phyloP scores from a whole-genome alignment of 495 filamentous ascomycete species.

The Hypoxylon trugodes region DNA sequence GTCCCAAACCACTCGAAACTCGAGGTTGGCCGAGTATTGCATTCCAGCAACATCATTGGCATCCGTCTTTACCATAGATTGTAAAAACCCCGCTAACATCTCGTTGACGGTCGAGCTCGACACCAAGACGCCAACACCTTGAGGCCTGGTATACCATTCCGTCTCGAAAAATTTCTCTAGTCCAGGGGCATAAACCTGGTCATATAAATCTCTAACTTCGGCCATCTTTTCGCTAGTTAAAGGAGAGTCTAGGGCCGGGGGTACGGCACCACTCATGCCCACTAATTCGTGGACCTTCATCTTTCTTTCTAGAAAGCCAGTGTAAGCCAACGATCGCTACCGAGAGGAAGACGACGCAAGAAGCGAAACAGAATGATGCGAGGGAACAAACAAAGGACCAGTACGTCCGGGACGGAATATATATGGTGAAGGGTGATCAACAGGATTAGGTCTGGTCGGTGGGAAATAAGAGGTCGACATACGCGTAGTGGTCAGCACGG shows the following conservation, averaged over 20 bases:
- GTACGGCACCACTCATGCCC: conserved; percentile 67
- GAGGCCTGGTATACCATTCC: conserved; percentile 73
- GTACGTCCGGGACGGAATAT: conserved; percentile 55
- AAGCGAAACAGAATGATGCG: conserved; percentile 35
- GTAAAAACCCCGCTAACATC: conserved; percentile 68
- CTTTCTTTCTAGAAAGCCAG: conserved; percentile 67
- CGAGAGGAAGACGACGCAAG: conserved; percentile 40
- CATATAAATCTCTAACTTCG: conserved; percentile 78
- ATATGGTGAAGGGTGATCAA: conserved; percentile 43
- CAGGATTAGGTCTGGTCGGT: conserved; percentile 40
- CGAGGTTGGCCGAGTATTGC: conserved; percentile 67
- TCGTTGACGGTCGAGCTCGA: conserved; percentile 67
- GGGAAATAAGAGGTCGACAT: conserved; percentile 51
- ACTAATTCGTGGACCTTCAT: conserved; percentile 81
- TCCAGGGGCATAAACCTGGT: conserved; percentile 77
- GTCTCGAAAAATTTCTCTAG: conserved; percentile 85
- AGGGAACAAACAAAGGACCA: conserved; percentile 42
- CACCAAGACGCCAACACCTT: conserved; percentile 50
- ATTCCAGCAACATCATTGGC: conserved; percentile 68
- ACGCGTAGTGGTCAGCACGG: conserved; percentile 46
- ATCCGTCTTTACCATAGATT: conserved; percentile 49
- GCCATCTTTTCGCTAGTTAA: conserved; percentile 64
- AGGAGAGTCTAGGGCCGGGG: conserved; percentile 66
- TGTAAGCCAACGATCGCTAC: conserved; percentile 56
- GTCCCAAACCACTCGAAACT: conserved; percentile 77